phyloP scores from a whole-genome alignment of 2,329 filamentous ascomycete genomes.

The Aureobasidium sp. region DNA sequence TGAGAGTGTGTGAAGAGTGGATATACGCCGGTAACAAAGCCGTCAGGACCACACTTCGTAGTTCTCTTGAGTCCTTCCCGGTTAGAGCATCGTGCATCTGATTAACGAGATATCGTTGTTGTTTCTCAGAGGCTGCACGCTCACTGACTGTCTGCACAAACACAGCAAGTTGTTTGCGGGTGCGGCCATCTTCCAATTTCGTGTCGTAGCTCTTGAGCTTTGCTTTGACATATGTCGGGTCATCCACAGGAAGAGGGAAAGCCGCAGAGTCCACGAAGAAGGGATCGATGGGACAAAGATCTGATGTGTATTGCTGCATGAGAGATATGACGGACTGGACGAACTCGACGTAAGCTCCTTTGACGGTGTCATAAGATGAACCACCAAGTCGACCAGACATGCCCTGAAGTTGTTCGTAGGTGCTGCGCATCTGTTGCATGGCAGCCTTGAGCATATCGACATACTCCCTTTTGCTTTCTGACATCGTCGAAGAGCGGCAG shows the following conservation, averaged over 20 bases:
- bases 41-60: constrained; percentile 47
- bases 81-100: constrained; percentile 48
- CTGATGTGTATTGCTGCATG: constrained; percentile 53
- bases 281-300: constrained; percentile 49
- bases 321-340: constrained; percentile 53
- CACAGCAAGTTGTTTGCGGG: constrained; percentile 48
- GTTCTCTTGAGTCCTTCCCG: constrained; percentile 19
- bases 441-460: constrained; percentile 46
- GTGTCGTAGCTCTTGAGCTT: constrained; percentile 52
- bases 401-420: constrained; percentile 48
- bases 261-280: constrained; percentile 55
- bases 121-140: constrained; percentile 50
- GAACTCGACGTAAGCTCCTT: constrained; percentile 53
- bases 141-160: constrained; percentile 55
- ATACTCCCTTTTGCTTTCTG: constrained; percentile 41
- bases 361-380: constrained; percentile 23
- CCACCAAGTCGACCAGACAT: background rate
- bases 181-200: constrained; percentile 42
- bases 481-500: constrained; percentile 26
- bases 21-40: constrained; percentile 53
- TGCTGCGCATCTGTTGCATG: constrained; percentile 55
- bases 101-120: constrained; percentile 49
- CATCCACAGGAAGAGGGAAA: constrained; percentile 53
- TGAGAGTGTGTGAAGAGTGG: constrained; percentile 38
- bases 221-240: constrained; percentile 57